These are phyloP conservation scores for Magnolia officinalis DNA, from an alignment of 164 flowering plant genomes.

Conservation along the genomic window DNA sequence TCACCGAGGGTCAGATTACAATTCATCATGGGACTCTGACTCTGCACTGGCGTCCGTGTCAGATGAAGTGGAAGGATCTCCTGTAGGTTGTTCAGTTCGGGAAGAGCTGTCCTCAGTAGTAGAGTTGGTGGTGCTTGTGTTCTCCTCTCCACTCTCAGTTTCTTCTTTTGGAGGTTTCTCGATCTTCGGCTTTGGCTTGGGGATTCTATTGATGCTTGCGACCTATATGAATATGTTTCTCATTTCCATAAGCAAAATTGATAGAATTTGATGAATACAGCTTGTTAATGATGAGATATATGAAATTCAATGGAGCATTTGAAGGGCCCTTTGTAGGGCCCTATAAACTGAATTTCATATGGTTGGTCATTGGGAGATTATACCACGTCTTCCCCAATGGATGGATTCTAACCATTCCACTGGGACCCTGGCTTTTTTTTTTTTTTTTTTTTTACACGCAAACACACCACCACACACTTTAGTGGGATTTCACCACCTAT, in stretches of 20 bases:
- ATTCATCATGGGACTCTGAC: slow-evolving; percentile 22
- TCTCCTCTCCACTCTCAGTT: slow-evolving; percentile 29
- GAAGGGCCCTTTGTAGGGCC: too few species aligned
- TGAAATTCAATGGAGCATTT: too few species aligned
- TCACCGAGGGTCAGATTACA: slow-evolving; percentile 7
- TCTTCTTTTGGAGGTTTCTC: slow-evolving; percentile 74
- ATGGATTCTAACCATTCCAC: too few species aligned
- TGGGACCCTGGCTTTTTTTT: too few species aligned
- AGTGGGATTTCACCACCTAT: too few species aligned
- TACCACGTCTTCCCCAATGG: slow-evolving; percentile 29
- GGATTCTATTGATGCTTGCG: slow-evolving; percentile 59
- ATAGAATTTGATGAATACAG: too few species aligned
- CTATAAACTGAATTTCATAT: too few species aligned
- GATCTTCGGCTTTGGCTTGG: slow-evolving; percentile 91
- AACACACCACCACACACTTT: too few species aligned
- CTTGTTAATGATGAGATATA: too few species aligned
- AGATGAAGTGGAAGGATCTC: slow-evolving; percentile 2
- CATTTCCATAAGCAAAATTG: too few species aligned
- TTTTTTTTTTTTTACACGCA: too few species aligned
- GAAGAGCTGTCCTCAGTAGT: slow-evolving; percentile 19
- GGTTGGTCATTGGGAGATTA: too few species aligned
- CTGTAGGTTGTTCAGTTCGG: slow-evolving; percentile 15
- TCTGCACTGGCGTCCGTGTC: slow-evolving; percentile 6
- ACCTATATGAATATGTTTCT: slow-evolving; percentile 39
- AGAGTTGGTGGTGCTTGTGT: slow-evolving; percentile 11